Conservation (phyloP, 805 yeast genomes). For the Starmerella khaoyaiensis region DNA sequence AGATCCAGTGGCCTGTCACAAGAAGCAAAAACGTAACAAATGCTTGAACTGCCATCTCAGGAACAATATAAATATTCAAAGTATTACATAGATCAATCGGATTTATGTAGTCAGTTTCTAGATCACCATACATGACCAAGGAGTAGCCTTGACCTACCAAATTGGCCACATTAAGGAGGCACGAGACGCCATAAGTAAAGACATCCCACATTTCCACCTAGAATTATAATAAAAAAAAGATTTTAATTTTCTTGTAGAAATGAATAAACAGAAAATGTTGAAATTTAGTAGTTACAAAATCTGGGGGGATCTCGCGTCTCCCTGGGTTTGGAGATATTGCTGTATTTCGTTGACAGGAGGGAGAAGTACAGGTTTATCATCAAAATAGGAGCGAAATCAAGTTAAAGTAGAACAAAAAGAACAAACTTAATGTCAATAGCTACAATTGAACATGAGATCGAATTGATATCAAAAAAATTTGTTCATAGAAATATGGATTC, state of each 20-base stretch:
- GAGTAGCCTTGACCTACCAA: slow-evolving; percentile 16
- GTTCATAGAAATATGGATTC: background rate
- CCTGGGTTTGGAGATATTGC: too few species aligned
- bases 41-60: slow-evolving; percentile 72
- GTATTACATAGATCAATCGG: slow-evolving; percentile 80
- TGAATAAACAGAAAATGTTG: too few species aligned
- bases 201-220: slow-evolving; percentile 13
- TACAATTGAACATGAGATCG: background rate
- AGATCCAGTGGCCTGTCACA: slow-evolving; percentile 85
- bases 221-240: too few species aligned
- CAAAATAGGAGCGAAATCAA: too few species aligned
- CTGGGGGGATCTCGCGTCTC: too few species aligned
- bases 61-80: slow-evolving; percentile 70
- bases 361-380: too few species aligned
- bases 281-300: too few species aligned
- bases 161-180: slow-evolving; percentile 9
- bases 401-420: too few species aligned
- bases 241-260: too few species aligned
- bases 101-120: slow-evolving; percentile 19
- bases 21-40: slow-evolving; percentile 56
- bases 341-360: too few species aligned
- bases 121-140: slow-evolving; percentile 15
- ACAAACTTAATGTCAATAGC: too few species aligned
- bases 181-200: slow-evolving; percentile 4
- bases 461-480: background rate